Base-by-base conservation (phyloP, 2,329 filamentous ascomycete genomes). In the Neocatenulostroma microsporum region DNA sequence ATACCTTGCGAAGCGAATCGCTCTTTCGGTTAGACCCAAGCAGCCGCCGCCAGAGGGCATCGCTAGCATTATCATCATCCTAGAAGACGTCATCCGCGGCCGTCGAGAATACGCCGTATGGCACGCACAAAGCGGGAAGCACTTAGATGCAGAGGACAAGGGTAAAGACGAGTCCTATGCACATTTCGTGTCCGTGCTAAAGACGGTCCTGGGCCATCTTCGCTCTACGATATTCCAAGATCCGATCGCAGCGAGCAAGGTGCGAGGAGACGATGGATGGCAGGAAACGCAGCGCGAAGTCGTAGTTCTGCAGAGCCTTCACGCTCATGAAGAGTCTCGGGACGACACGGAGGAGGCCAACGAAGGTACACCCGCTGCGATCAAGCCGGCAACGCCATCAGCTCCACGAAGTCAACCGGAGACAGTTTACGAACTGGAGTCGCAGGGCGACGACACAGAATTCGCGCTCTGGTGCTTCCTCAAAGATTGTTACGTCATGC, bases 401-500 rank as follows among this genome's bases (percentile, higher is more conserved):
- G 9, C 27, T 15, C 20, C 20, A 18, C 3, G 13, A 21, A 9
- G 13, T 13, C 17, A 17, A 2, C 15, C 26, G 12, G 8, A 14
- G 10, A n/a, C n/a, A n/a, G n/a, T n/a, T n/a, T 24, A 28, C 23
- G 30, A 39, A 26, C 30, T 39, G 7, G 23, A 39, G 23, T 15
- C 14, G 10, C 30, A 30, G 3, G 19, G 29, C 3, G 37, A 17
- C n/a, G 37, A 39, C n/a, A 13, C 23, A 6, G 14, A 21, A 2
- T 39, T 39, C 17, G 37, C 31, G 4, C 12, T 39, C 2, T 39
- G 37, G 37, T 39, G 37, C 25, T 34, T 39, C 6, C n/a, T 39
- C 20, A 34, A 34, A 18, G 37, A 39, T 4, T 28, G 31, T 14
- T 17, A 30, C 30, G n/a, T 29, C 8, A 18, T 39, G 3, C 30